A percentile compares a stretch with the other conserved stretches of the same genome.
phyloP scores from a whole-genome alignment of 495 filamentous ascomycete species.

The Hypoxylon rickii region DNA sequence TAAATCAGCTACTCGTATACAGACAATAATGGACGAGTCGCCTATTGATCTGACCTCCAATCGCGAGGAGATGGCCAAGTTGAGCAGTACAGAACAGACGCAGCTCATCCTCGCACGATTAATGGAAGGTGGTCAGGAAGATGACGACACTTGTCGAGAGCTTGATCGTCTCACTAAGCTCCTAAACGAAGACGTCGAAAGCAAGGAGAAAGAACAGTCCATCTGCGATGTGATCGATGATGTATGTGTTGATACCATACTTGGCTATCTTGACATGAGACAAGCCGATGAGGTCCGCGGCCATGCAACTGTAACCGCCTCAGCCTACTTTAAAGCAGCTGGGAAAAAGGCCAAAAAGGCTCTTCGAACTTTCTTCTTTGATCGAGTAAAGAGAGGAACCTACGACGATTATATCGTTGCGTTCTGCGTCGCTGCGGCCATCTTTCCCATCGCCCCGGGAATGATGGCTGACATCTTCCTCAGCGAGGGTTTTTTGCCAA shows the following conservation, averaged over 20 bases:
- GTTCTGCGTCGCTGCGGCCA: slow-evolving; percentile 82
- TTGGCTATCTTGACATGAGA: slow-evolving; percentile 77
- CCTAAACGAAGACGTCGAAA: slow-evolving; percentile 50
- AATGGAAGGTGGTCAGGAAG: slow-evolving; percentile 62
- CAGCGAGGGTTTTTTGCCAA: slow-evolving; percentile 76
- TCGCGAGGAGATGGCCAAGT: slow-evolving; percentile 23
- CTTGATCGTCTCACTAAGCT: slow-evolving; percentile 55
- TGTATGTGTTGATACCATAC: slow-evolving; percentile 77
- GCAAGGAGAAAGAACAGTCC: slow-evolving; percentile 43
- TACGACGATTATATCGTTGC: slow-evolving; percentile 70
- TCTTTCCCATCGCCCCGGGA: slow-evolving; percentile 82
- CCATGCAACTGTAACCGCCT: slow-evolving; percentile 74
- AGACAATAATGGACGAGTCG: slow-evolving; percentile 28
- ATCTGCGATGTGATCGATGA: slow-evolving; percentile 72
- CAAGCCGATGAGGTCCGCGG: slow-evolving; percentile 67
- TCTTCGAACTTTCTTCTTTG: slow-evolving; percentile 68
- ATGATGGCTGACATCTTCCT: slow-evolving; percentile 76
- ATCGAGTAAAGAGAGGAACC: slow-evolving; percentile 50
- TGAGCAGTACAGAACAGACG: slow-evolving; percentile 49
- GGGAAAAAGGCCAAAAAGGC: slow-evolving; percentile 66
- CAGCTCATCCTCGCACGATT: slow-evolving; percentile 56
- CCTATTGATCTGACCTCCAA: slow-evolving; percentile 25
- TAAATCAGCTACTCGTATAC: too few relatives aligned
- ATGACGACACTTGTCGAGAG: slow-evolving; percentile 55
- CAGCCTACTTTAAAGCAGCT: slow-evolving; percentile 80